Conservation (phyloP, 2,329 filamentous ascomycete genomes). For the Monilinia aucupariae region DNA sequence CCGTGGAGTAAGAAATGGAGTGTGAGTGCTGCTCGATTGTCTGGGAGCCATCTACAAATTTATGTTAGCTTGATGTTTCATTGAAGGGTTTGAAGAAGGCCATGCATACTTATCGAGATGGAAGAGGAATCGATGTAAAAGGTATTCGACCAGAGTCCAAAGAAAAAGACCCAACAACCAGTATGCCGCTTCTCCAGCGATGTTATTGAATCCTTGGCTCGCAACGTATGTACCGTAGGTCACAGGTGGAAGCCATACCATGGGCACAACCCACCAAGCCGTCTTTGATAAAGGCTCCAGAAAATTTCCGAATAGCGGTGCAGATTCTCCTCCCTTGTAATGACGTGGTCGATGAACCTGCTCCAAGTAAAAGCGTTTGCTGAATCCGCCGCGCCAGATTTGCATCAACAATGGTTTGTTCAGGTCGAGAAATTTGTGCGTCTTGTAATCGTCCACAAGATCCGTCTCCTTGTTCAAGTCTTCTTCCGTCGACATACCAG, state of each 20-base stretch:
- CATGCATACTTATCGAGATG: conserved; percentile 78
- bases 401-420: conserved; percentile 79
- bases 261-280: conserved; percentile 86
- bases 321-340: conserved; percentile 88
- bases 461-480: conserved; percentile 88
- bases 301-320: conserved; percentile 95
- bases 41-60: conserved; percentile 66
- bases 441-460: conserved; percentile 67
- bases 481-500: conserved; percentile 84
- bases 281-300: conserved; percentile 96
- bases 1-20: conserved; percentile 91
- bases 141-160: conserved; percentile 89
- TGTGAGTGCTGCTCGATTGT: conserved; percentile 83
- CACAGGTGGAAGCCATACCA: conserved; percentile 77
- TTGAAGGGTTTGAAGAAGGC: not conserved
- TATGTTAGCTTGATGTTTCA: conserved; percentile 30
- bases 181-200: conserved; percentile 49
- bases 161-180: conserved; percentile 67
- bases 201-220: conserved; percentile 51
- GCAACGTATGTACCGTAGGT: conserved; percentile 66
- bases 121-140: conserved; percentile 84
- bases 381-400: conserved; percentile 82
- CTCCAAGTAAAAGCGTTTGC: conserved; percentile 92
- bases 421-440: conserved; percentile 90
- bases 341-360: conserved; percentile 94